Percentiles rank a stretch among this genome's conserved stretches.
Evolutionary conservation across 805 yeast genomes (phyloP).

Genomic region (Myxozyma melibiosi): DNA sequence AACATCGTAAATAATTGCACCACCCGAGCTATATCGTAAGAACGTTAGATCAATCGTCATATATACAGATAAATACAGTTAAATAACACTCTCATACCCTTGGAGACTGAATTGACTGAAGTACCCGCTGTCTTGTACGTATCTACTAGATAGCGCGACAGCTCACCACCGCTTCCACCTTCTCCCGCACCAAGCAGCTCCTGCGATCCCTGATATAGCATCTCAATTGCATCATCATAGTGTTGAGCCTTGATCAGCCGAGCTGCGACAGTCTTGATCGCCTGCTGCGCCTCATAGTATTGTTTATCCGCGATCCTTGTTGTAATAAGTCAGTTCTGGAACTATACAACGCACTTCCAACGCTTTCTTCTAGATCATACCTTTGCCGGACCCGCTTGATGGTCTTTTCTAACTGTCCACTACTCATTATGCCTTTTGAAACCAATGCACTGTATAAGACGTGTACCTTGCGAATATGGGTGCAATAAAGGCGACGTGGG

Average conservation of each 20-base stretch:
- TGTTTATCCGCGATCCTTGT: constrained; percentile 68
- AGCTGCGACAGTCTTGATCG: constrained; percentile 84
- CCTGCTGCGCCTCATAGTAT: constrained; percentile 95
- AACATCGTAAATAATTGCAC: constrained; percentile 48
- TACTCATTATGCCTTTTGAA: not conserved
- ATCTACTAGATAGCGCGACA: constrained; percentile 70
- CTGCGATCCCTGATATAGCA: constrained; percentile 70
- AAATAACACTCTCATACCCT: constrained; percentile 42
- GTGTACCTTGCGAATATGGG: no score
- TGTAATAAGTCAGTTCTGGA: not conserved
- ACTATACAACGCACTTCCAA: not conserved
- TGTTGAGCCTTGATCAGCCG: constrained; percentile 73
- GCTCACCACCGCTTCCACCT: constrained; percentile 79
- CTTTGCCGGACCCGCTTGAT: constrained; percentile 16
- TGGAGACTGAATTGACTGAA: constrained; percentile 48
- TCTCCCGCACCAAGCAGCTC: constrained; percentile 69
- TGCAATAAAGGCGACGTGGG: no score
- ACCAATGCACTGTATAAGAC: no score
- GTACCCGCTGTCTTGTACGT: constrained; percentile 59
- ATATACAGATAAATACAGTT: not conserved
- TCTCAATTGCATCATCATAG: constrained; percentile 69
- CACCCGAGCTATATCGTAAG: constrained; percentile 42
- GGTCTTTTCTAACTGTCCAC: constrained; percentile 8
- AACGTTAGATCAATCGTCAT: not conserved
- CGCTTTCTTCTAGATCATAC: not conserved